Base-by-base conservation (phyloP, 352 stramenopile genomes). In the Phytophthora tubulina region DNA sequence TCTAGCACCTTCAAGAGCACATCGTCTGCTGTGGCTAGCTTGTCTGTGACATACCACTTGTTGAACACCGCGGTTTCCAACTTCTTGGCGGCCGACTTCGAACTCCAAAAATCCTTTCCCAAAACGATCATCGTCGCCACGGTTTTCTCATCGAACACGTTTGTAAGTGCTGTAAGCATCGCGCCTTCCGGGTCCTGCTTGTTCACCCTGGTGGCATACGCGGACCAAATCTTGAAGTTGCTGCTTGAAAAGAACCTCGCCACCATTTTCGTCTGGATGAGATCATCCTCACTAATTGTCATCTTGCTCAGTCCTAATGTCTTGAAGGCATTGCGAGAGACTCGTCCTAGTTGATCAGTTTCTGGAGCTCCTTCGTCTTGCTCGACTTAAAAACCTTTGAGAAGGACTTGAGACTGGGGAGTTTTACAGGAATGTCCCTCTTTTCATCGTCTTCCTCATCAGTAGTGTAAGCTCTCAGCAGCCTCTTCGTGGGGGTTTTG, bases 151-250 rank as follows among this genome's bases (percentile, higher is more conserved):
- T 21, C 50, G 3, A n/a, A 57, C 15, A 41, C 14, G 13, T n/a
- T 57, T 9, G 50, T 57, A 15, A 57, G 50, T 44, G 50, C 14
- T 31, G 50, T 30, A 42, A 57, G 31, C 15, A 57, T 57, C 32
- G 31, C 31, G 17, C n/a, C 21, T 9, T 51, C 44, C 1, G 44
- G n/a, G 4, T 27, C 17, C 11, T 51, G 5, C 44, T 51, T 32
- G 44, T 51, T 51, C 44, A 51, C 1, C 44, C 30, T 51, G 10
- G n/a, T 27, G 27, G 45, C n/a, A 33, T 51, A 51, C 10, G 27
- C 27, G 21, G 45, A 51, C 17, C 17, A 33, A 51, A 27, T 8
- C 7, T 33, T 51, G 15, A 51, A 51, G 2, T 51, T 31, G 15
- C 30, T 27, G 44, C 17, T 51, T 4, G 45, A 15, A n/a, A 51